Conservation (phyloP, 2,329 filamentous ascomycete genomes). For the Aspergillus ruber region DNA sequence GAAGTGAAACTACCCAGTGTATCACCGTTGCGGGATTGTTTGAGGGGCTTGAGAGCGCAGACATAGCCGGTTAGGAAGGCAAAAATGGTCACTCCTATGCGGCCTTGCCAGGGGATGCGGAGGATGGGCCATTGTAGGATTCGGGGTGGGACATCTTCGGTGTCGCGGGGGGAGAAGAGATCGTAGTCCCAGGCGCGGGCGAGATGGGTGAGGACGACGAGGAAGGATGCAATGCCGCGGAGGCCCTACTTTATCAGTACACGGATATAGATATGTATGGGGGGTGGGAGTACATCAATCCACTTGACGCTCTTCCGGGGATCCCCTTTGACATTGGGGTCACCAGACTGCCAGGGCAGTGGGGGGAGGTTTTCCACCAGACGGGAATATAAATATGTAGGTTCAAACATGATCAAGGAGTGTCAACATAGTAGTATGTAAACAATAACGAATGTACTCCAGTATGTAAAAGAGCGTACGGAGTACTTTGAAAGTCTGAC, state of each 20-base stretch:
- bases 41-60: constrained; percentile 50
- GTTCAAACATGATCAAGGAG: background rate
- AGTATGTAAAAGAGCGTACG: background rate
- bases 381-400: constrained; percentile 9
- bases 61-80: constrained; percentile 53
- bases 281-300: constrained; percentile 48
- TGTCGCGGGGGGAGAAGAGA: constrained; percentile 46
- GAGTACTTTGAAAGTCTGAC: background rate
- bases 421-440: background rate
- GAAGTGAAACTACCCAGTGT: constrained; percentile 39
- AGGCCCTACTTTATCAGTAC: constrained; percentile 36
- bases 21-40: constrained; percentile 44
- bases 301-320: constrained; percentile 47
- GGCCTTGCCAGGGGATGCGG: constrained; percentile 51
- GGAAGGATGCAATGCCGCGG: constrained; percentile 48
- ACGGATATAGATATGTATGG: background rate
- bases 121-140: constrained; percentile 47
- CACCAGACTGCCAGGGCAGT: constrained; percentile 15
- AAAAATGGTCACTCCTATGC: constrained; percentile 51
- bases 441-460: background rate
- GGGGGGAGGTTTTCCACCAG: constrained; percentile 12
- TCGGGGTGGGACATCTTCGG: constrained; percentile 36
- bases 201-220: constrained; percentile 49
- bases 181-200: constrained; percentile 47
- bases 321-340: constrained; percentile 23